Evolutionary conservation across 768 basidiomycete species (phyloP).

Genomic region (Tricholoma sp.): DNA sequence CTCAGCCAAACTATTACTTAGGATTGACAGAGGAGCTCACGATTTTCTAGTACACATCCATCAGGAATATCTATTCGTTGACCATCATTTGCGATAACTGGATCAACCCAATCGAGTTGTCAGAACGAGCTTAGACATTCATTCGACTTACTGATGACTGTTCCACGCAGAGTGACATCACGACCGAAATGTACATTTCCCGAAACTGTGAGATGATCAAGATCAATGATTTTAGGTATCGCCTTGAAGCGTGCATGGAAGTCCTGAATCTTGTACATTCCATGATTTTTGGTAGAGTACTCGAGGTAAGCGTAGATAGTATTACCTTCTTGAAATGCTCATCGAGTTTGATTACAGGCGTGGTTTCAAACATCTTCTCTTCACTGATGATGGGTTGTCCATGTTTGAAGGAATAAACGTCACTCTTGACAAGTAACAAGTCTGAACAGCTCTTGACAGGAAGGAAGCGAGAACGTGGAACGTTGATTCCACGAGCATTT

Average conservation of each 20-base stretch:
- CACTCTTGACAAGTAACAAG: conserved; percentile 68
- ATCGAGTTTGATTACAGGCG: conserved; percentile 81
- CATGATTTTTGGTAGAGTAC: conserved; percentile 26
- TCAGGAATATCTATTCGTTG: conserved; percentile 64
- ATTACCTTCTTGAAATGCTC: conserved; percentile 79
- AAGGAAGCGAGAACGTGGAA: conserved; percentile 77
- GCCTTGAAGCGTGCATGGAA: conserved; percentile 81
- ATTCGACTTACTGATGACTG: conserved; percentile 55
- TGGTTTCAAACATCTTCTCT: conserved; percentile 56
- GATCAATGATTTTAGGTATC: conserved; percentile 71
- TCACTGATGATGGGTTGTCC: conserved; percentile 68
- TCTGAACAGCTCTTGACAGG: conserved; percentile 72
- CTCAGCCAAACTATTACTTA: background rate
- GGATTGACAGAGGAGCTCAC: conserved; percentile 23
- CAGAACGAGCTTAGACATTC: background rate
- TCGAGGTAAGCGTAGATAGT: background rate
- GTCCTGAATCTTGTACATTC: conserved; percentile 44
- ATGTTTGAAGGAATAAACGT: conserved; percentile 72
- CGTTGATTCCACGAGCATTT: conserved; percentile 74
- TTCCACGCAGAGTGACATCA: conserved; percentile 68
- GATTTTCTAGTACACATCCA: conserved; percentile 55
- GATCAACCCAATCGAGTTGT: background rate
- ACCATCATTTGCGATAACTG: conserved; percentile 59
- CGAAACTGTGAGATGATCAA: conserved; percentile 79
- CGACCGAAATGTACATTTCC: conserved; percentile 75